These are phyloP conservation scores for Aethionema arabicum DNA, from an alignment of 345 rosid genomes.

Conservation along the genomic window DNA sequence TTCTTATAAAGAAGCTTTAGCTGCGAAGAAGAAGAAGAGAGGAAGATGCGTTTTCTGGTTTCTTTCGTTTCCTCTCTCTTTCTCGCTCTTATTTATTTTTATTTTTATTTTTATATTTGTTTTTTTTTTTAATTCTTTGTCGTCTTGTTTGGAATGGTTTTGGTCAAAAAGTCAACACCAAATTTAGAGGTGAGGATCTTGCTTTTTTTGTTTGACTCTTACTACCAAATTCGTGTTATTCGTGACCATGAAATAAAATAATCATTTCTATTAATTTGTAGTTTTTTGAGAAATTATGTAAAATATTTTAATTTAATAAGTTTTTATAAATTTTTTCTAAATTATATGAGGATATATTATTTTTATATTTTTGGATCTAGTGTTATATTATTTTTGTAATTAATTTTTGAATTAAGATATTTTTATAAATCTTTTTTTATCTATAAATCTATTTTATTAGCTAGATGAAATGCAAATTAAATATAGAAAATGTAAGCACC, in stretches of 20 bases:
- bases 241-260: neutral
- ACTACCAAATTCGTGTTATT: neutral
- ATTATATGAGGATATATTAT: too few relatives aligned
- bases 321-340: too few relatives aligned
- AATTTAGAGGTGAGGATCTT: constrained; percentile 21
- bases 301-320: too few relatives aligned
- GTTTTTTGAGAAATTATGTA: too few relatives aligned
- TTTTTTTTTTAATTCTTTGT: neutral
- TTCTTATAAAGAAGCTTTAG: constrained; percentile 17
- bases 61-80: constrained; percentile 25
- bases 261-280: too few relatives aligned
- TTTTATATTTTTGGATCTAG: too few relatives aligned
- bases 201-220: constrained; percentile 27
- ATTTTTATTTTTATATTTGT: neutral
- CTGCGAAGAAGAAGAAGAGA: constrained; percentile 32
- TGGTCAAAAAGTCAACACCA: constrained; percentile 29
- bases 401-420: too few relatives aligned
- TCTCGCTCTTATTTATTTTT: constrained; percentile 17
- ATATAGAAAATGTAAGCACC: too few relatives aligned
- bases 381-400: too few relatives aligned
- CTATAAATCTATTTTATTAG: too few relatives aligned
- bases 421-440: too few relatives aligned
- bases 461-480: too few relatives aligned
- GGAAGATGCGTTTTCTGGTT: constrained; percentile 26
- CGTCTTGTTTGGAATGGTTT: neutral